Conservation (phyloP, 495 filamentous ascomycete genomes). For the Lepraria neglecta region DNA sequence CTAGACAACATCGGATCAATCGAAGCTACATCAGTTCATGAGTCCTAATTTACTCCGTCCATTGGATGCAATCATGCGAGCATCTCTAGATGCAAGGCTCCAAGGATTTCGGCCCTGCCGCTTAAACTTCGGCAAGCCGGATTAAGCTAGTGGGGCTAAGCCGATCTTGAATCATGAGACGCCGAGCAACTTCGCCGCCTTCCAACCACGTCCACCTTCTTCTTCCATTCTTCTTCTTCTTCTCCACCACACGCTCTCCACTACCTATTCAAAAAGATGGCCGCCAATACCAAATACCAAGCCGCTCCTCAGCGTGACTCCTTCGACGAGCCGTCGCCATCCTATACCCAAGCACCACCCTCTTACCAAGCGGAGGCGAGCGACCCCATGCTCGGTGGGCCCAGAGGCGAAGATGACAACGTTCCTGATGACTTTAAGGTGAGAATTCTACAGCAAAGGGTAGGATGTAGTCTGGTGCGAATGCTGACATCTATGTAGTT, state of each 20-base stretch:
- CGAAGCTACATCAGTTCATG: too few species aligned
- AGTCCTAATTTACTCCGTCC: neutral
- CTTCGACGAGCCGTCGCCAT: conserved; percentile 48
- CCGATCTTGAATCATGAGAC: conserved; percentile 7
- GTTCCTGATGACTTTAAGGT: conserved; percentile 98
- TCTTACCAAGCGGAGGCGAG: conserved; percentile 58
- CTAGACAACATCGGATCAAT: too few species aligned
- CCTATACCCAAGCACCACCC: conserved; percentile 80
- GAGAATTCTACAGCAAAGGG: conserved; percentile 10
- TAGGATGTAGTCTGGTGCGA: neutral
- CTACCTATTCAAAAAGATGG: conserved; percentile 41
- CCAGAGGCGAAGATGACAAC: conserved; percentile 80
- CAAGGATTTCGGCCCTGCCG: neutral
- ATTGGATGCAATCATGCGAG: neutral
- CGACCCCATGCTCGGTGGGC: conserved; percentile 54
- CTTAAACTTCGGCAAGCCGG: neutral
- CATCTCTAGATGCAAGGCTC: neutral
- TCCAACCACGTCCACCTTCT: neutral
- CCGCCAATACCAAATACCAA: conserved; percentile 62
- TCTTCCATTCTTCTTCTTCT: neutral
- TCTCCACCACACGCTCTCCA: neutral
- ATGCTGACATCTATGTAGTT: conserved; percentile 48
- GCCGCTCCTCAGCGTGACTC: conserved; percentile 69
- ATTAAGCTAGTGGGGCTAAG: neutral
- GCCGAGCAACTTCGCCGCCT: conserved; percentile 16